phyloP scores from a whole-genome alignment of 2,329 filamentous ascomycete species.

The Colletotrichum abscissum region DNA sequence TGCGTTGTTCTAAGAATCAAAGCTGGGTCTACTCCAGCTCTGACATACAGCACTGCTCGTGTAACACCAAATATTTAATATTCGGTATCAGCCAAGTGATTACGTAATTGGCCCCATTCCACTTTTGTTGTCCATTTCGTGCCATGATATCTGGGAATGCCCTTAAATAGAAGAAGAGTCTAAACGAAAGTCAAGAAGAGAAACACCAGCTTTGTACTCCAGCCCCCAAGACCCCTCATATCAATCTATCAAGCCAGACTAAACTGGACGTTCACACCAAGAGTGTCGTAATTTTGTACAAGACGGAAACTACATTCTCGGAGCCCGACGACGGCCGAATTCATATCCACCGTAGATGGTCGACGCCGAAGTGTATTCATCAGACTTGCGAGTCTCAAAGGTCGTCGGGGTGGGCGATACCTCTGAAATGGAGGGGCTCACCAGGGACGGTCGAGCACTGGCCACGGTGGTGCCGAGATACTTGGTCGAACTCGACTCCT shows the following conservation, averaged over 20 bases:
- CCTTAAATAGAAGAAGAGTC: neutral
- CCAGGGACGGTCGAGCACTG: conserved; percentile 16
- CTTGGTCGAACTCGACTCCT: neutral
- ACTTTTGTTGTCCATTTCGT: neutral
- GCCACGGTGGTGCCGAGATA: conserved; percentile 1
- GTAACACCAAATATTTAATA: neutral
- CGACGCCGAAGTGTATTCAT: neutral
- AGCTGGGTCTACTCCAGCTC: neutral
- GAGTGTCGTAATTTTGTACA: neutral
- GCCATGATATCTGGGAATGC: neutral
- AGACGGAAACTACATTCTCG: too few relatives aligned
- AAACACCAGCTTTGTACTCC: conserved; percentile 24
- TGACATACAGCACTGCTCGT: neutral
- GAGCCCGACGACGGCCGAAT: neutral
- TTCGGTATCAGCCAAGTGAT: neutral
- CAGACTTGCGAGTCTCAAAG: conserved; percentile 10
- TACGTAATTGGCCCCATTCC: neutral
- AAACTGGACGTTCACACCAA: neutral
- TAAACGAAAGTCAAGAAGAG: conserved; percentile 33
- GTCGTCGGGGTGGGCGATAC: neutral
- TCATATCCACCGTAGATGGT: conserved; percentile 8
- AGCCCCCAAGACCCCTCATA: neutral
- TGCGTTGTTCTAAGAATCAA: neutral
- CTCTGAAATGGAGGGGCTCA: neutral
- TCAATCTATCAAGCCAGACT: neutral